Conservation (phyloP, 164 flowering plant species). For the Amborella trichopoda region DNA sequence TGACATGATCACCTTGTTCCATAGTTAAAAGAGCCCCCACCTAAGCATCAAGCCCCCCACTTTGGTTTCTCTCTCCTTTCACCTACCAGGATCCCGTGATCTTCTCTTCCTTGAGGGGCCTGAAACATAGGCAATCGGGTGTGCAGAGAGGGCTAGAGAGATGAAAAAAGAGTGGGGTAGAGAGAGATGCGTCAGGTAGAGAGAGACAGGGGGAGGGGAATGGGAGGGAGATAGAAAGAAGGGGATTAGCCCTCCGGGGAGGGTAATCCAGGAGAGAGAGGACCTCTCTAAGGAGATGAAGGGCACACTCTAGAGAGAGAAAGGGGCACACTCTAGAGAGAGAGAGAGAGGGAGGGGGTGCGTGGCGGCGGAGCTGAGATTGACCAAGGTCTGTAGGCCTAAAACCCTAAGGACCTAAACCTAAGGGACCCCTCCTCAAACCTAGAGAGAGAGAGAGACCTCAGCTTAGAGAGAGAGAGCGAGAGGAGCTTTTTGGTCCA, state of each 20-base stretch:
- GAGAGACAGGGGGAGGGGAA: background rate
- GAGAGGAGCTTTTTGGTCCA: slow-evolving; percentile 1
- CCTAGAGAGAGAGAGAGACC: too few species aligned
- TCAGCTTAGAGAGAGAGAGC: too few species aligned
- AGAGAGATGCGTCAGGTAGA: too few species aligned
- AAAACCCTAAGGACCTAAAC: background rate
- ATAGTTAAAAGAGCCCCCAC: background rate
- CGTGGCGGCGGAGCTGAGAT: background rate
- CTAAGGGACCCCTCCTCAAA: background rate
- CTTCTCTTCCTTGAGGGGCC: slow-evolving; percentile 1
- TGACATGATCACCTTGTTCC: too few species aligned
- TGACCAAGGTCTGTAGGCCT: background rate
- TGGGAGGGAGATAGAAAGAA: background rate
- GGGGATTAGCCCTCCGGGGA: too few species aligned
- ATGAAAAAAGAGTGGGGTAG: too few species aligned
- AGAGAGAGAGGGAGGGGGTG: slow-evolving; percentile 4
- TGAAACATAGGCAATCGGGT: background rate
- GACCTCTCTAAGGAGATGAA: background rate
- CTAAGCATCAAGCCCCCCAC: background rate
- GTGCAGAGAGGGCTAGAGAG: too few species aligned
- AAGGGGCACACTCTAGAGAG: background rate
- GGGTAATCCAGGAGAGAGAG: background rate
- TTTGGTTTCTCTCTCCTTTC: background rate
- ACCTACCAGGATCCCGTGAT: background rate
- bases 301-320: background rate